Evolutionary conservation across 495 filamentous ascomycete genomes (phyloP).

Genomic region (Penicillium longicatenatum): DNA sequence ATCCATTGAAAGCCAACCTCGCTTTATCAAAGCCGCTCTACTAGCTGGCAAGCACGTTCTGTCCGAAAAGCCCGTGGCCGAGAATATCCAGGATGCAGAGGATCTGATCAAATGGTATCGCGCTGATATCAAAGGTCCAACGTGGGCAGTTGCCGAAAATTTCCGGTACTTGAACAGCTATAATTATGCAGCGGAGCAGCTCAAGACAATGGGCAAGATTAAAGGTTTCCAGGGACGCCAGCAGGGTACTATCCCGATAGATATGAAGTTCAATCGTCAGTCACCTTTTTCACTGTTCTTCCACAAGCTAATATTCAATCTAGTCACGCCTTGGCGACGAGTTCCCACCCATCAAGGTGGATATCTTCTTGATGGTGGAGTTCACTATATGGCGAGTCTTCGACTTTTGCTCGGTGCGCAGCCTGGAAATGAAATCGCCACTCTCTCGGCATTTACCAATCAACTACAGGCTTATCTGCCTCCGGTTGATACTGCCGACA

Average conservation of each 20-base stretch:
- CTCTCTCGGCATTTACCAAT: constrained; percentile 53
- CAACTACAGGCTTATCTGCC: constrained; percentile 58
- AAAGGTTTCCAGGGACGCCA: not conserved
- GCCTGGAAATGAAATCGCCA: constrained; percentile 35
- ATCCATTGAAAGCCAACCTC: constrained; percentile 17
- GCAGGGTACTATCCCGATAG: not conserved
- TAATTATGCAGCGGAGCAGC: not conserved
- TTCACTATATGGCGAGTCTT: constrained; percentile 63
- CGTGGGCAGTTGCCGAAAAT: constrained; percentile 67
- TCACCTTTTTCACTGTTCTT: constrained; percentile 16
- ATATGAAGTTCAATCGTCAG: not conserved
- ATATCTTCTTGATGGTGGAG: constrained; percentile 68
- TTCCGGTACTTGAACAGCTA: constrained; percentile 57
- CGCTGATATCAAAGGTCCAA: constrained; percentile 16
- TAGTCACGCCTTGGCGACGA: constrained; percentile 57
- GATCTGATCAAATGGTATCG: constrained; percentile 60
- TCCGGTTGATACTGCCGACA: constrained; percentile 66
- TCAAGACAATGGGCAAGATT: not conserved
- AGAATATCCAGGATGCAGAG: constrained; percentile 54
- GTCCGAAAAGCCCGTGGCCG: constrained; percentile 71
- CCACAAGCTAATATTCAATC: constrained; percentile 11
- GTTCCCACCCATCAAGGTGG: constrained; percentile 67
- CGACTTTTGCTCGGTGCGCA: constrained; percentile 50
- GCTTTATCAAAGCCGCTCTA: constrained; percentile 39
- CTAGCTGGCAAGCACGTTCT: constrained; percentile 70